These are phyloP conservation scores for Boechera stricta DNA, from an alignment of 345 rosid species.

Conservation along the genomic window DNA sequence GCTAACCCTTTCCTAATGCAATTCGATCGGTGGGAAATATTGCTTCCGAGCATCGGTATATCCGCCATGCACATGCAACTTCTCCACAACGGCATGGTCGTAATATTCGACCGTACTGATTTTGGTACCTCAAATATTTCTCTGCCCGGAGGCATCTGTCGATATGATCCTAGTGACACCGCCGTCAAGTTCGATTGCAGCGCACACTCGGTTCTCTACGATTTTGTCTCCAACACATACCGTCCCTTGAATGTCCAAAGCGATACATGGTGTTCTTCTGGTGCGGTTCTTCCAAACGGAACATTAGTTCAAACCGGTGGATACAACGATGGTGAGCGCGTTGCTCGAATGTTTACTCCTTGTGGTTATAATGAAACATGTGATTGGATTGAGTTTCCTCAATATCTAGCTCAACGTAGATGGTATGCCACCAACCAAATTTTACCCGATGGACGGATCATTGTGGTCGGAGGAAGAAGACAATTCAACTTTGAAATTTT, in stretches of 20 bases:
- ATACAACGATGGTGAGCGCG: constrained; percentile 60
- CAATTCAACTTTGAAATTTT: constrained; percentile 73
- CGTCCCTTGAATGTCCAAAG: constrained; percentile 66
- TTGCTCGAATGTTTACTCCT: constrained; percentile 59
- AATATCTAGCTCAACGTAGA: constrained; percentile 58
- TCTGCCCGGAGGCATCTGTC: constrained; percentile 61
- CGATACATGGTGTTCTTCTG: constrained; percentile 92
- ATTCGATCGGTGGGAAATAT: constrained; percentile 39
- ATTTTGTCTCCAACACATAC: constrained; percentile 60
- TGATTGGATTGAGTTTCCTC: constrained; percentile 74
- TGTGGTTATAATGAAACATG: constrained; percentile 50
- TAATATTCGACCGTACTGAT: constrained; percentile 87
- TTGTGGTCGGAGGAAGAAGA: constrained; percentile 77
- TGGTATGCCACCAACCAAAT: constrained; percentile 86
- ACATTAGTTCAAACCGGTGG: constrained; percentile 85
- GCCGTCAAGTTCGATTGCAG: constrained; percentile 60
- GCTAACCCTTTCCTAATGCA: constrained; percentile 30
- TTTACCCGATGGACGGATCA: constrained; percentile 71
- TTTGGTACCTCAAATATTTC: constrained; percentile 73
- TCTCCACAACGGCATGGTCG: constrained; percentile 62
- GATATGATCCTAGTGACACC: constrained; percentile 45
- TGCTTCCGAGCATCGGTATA: constrained; percentile 65
- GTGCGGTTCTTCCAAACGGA: constrained; percentile 65
- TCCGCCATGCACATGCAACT: constrained; percentile 95
- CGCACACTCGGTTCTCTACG: constrained; percentile 76